Percentiles rank a stretch among this genome's conserved stretches.
Conservation (phyloP, 305 asterid species). For the Petunia hybrid region DNA sequence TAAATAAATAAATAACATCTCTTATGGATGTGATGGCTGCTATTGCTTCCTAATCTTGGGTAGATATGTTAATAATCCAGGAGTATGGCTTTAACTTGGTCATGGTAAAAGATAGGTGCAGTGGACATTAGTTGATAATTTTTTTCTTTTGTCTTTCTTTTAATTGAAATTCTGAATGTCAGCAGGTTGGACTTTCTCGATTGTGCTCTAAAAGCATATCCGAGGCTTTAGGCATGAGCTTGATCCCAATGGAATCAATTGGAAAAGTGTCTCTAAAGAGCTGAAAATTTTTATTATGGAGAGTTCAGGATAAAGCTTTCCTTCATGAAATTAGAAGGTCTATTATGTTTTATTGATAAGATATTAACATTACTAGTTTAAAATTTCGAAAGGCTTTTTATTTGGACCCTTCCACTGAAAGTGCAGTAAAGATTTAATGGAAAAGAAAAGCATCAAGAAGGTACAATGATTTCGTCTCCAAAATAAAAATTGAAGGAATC, state of each 20-base stretch:
- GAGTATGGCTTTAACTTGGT: constrained; percentile 27
- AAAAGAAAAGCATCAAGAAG: too few species aligned
- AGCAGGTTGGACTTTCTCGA: background rate
- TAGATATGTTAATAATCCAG: background rate
- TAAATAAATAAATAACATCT: background rate
- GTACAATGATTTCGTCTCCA: too few species aligned
- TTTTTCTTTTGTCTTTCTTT: background rate
- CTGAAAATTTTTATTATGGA: background rate
- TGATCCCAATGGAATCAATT: background rate
- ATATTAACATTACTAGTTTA: too few species aligned
- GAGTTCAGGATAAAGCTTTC: background rate
- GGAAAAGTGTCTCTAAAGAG: background rate
- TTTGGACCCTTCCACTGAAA: too few species aligned
- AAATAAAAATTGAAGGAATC: too few species aligned
- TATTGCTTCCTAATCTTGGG: background rate
- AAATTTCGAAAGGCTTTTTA: too few species aligned
- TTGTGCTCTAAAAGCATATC: background rate
- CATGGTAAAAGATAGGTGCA: background rate
- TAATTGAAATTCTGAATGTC: background rate
- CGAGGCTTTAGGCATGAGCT: background rate
- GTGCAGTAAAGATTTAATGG: too few species aligned
- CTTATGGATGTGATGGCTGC: constrained; percentile 4
- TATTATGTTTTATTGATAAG: too few species aligned
- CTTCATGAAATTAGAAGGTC: too few species aligned
- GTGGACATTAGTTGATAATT: background rate